Conservation (phyloP, 2,329 filamentous ascomycete species). For the Trichoderma sp. region DNA sequence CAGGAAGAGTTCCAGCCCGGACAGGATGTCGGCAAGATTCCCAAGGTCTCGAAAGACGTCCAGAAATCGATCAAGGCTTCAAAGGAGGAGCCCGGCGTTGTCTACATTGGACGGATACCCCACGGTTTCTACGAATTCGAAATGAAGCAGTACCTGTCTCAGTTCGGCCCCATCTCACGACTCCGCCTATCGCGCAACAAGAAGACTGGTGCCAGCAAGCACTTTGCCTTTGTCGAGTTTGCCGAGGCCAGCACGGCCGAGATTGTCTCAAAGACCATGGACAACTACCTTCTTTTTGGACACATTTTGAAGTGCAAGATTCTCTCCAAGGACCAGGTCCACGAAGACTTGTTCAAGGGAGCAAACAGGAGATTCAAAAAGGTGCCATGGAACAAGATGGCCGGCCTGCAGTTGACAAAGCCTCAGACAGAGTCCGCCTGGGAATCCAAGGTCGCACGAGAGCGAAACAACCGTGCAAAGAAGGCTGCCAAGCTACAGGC, state of each 20-base stretch:
- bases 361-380: constrained; percentile 88
- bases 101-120: constrained; percentile 89
- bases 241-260: constrained; percentile 73
- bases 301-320: constrained; percentile 88
- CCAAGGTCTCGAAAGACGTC: constrained; percentile 49
- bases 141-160: constrained; percentile 89
- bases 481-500: constrained; percentile 76
- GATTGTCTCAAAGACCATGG: constrained; percentile 93
- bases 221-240: constrained; percentile 96
- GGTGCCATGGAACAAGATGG: constrained; percentile 85
- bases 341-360: constrained; percentile 83
- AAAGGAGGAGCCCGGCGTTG: constrained; percentile 67
- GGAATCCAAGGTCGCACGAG: constrained; percentile 71
- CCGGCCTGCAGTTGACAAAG: constrained; percentile 71
- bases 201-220: constrained; percentile 86
- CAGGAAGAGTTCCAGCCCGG: constrained; percentile 48
- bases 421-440: constrained; percentile 75
- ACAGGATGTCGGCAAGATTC: constrained; percentile 54
- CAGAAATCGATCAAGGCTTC: constrained; percentile 46
- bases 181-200: constrained; percentile 89
- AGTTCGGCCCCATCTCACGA: constrained; percentile 80
- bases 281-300: constrained; percentile 94
- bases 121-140: constrained; percentile 96
- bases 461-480: constrained; percentile 67
- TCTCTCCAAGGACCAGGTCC: constrained; percentile 74